Percentiles rank a stretch among this genome's conserved stretches.
Conservation (phyloP, 768 basidiomycete genomes). For the Leucocoprinus birnbaumii region DNA sequence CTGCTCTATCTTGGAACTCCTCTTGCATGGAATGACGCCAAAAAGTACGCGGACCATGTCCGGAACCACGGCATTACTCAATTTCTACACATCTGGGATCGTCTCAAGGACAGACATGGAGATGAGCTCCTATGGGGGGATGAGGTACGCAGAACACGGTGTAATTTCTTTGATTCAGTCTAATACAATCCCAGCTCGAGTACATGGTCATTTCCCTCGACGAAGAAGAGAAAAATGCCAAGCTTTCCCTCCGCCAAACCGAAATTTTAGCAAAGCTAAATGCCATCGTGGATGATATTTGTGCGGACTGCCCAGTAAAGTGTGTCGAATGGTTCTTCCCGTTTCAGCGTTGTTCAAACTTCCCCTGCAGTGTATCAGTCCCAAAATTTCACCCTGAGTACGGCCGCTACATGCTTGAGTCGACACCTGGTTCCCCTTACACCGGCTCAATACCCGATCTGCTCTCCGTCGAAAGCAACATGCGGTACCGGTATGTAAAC, state of each 20-base stretch:
- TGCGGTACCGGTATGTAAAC: constrained; percentile 78
- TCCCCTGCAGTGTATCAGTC: constrained; percentile 51
- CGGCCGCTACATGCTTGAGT: constrained; percentile 98
- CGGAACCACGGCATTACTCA: constrained; percentile 91
- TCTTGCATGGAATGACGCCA: constrained; percentile 87
- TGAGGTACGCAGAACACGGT: constrained; percentile 60
- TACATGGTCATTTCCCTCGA: constrained; percentile 94
- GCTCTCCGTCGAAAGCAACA: constrained; percentile 88
- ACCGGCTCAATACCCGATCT: constrained; percentile 84
- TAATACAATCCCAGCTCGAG: constrained; percentile 63
- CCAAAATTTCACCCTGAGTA: constrained; percentile 98
- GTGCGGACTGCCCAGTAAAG: constrained; percentile 56
- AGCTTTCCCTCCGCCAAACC: constrained; percentile 89
- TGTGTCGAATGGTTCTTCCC: constrained; percentile 29
- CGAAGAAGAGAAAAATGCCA: constrained; percentile 72
- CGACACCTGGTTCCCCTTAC: constrained; percentile 95
- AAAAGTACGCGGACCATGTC: constrained; percentile 85
- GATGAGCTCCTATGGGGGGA: constrained; percentile 98
- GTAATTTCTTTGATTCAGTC: constrained; percentile 2
- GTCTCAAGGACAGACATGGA: constrained; percentile 85
- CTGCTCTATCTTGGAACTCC: constrained; percentile 92
- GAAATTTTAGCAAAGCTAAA: constrained; percentile 86
- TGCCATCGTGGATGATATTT: constrained; percentile 64
- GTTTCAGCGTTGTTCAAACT: neutral
- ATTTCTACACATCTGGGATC: constrained; percentile 91